Conservation (phyloP, 331 rosid species). For the Ulmus americana region DNA sequence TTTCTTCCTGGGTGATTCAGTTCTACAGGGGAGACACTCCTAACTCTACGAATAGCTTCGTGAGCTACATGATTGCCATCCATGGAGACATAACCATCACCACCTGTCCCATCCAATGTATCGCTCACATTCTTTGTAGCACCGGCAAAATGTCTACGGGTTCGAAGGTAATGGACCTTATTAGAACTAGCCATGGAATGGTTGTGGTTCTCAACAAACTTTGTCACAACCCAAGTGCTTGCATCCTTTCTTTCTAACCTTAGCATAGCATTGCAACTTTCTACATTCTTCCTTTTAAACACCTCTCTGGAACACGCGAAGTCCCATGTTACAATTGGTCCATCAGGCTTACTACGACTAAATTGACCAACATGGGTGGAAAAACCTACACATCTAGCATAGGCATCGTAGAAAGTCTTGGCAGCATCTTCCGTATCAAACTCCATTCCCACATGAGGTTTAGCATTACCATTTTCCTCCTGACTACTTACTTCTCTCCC, state of each 20-base stretch:
- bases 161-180: conserved; percentile 52
- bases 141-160: conserved; percentile 64
- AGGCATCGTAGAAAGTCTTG: conserved; percentile 53
- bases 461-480: conserved; percentile 35
- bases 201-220: conserved; percentile 70
- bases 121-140: conserved; percentile 43
- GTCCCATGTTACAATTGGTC: conserved; percentile 74
- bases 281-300: conserved; percentile 55
- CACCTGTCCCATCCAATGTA: conserved; percentile 36
- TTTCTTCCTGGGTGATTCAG: conserved; percentile 35
- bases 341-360: conserved; percentile 58
- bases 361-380: conserved; percentile 64
- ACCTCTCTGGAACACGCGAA: conserved; percentile 67
- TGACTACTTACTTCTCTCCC: conserved; percentile 35
- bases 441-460: conserved; percentile 59
- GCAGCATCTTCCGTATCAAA: conserved; percentile 67
- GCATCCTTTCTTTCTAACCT: conserved; percentile 57
- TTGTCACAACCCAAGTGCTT: conserved; percentile 48
- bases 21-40: conserved; percentile 55
- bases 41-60: conserved; percentile 32
- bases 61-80: conserved; percentile 37
- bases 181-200: conserved; percentile 50
- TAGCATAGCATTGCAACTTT: conserved; percentile 71
- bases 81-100: conserved; percentile 36
- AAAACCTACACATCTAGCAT: conserved; percentile 54